phyloP scores from a whole-genome alignment of 495 filamentous ascomycete genomes.

The Achaetomiella virescens region DNA sequence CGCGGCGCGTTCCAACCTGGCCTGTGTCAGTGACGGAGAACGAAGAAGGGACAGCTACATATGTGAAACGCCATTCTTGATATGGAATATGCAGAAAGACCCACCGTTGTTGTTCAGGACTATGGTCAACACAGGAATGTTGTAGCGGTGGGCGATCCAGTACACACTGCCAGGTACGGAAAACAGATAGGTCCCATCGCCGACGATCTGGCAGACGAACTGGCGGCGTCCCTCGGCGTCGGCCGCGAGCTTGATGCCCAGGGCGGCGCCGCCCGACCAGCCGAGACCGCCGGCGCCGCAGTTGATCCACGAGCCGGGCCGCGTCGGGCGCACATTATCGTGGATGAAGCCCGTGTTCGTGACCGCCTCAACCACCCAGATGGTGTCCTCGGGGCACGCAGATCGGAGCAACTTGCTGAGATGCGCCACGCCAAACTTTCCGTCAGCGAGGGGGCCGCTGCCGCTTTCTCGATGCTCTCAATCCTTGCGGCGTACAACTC shows the following conservation, averaged over 20 bases:
- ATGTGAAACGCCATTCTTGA: no score
- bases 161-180: conserved; percentile 84
- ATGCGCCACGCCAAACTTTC: conserved; percentile 63
- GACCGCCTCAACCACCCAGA: conserved; percentile 84
- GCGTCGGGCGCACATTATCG: conserved; percentile 69
- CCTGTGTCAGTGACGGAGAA: conserved; percentile 2
- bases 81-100: conserved; percentile 13
- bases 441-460: conserved; percentile 54
- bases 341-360: conserved; percentile 74
- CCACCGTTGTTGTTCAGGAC: conserved; percentile 86
- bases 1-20: conserved; percentile 81
- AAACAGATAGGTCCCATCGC: conserved; percentile 89
- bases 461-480: conserved; percentile 45
- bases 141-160: conserved; percentile 83
- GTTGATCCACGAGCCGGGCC: conserved; percentile 83
- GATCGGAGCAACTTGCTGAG: conserved; percentile 59
- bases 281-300: conserved; percentile 91
- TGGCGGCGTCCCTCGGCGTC: conserved; percentile 57
- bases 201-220: conserved; percentile 90
- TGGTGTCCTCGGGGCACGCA: conserved; percentile 65
- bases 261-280: conserved; percentile 83
- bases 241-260: conserved; percentile 86
- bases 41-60: no score
- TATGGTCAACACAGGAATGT: conserved; percentile 83
- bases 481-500: conserved; percentile 55